Base-by-base conservation (phyloP, 2,329 filamentous ascomycete genomes). In the Fusarium floridanum region DNA sequence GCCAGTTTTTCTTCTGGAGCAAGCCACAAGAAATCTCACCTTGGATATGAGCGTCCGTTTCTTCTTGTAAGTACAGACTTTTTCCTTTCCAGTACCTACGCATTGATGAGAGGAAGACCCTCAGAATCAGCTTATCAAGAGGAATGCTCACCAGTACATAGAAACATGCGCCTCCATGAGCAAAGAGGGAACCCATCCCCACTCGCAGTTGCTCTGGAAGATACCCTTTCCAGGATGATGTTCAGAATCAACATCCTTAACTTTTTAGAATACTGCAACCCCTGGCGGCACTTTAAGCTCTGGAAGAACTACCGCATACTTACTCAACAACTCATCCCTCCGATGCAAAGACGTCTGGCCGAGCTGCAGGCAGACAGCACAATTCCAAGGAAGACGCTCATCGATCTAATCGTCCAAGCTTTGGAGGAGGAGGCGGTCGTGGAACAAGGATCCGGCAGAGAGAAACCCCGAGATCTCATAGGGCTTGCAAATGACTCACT, bases 1-100 rank as follows among this genome's bases (percentile, higher is more conserved):
- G 3, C 29, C 70, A 2, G 43, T 75, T 3, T 83, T 83, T 36
- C 63, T 73, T 9, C 74, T 86, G 7, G 80, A 85, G 63, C 71
- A 80, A 9, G 80, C 78, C 20, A 80, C 83, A 2, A 83, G 79
- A 7, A 82, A 83, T 61, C 71, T 86, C 17, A 83, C 84, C 0
- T 81, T 85, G 10, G 84, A 86, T 56, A 77, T 85, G 32, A 86
- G 85, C 55, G 76, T 76, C 17, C 78, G 82, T n/a, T 79, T 82
- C 16, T 77, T 81, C 4, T 70, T 85, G 79, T 84, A 66, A 62
- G 70, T 61, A 5, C 7, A 32, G 9, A 17, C 22, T 48, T 17
- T 17, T 17, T 17, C 9, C 14, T 24, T 24, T 24, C 14, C 8
- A 17, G 43, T 29, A 29, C 27, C 27, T 24, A 9, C 16, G 22